Percentiles rank a stretch among this genome's conserved stretches.
Evolutionary conservation across 495 filamentous ascomycete species (phyloP).

Genomic region (Aspergillus haitiensis): DNA sequence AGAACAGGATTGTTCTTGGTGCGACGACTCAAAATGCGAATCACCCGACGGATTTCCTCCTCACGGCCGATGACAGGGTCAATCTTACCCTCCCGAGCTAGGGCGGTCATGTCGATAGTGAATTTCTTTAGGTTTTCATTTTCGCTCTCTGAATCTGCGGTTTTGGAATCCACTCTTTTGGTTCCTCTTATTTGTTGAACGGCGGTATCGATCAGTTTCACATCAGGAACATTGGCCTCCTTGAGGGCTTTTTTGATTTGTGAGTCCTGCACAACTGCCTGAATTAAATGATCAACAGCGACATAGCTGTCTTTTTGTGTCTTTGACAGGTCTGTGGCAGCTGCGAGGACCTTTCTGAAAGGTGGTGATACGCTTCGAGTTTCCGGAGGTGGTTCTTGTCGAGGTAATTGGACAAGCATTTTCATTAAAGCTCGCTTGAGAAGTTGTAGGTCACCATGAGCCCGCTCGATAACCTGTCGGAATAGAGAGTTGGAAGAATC

Average conservation of each 20-base stretch:
- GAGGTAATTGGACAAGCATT: conserved; percentile 82
- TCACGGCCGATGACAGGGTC: conserved; percentile 97
- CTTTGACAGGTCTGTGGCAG: conserved; percentile 87
- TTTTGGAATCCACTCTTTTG: conserved; percentile 88
- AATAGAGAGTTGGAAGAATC: conserved; percentile 68
- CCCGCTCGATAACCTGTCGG: conserved; percentile 89
- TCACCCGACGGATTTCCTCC: conserved; percentile 92
- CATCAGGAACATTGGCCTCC: conserved; percentile 88
- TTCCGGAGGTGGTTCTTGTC: conserved; percentile 93
- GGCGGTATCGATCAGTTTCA: conserved; percentile 84
- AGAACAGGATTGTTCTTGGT: conserved; percentile 99
- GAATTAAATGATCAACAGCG: conserved; percentile 91
- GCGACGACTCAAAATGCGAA: conserved; percentile 86
- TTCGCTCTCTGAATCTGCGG: conserved; percentile 84
- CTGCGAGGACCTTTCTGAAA: conserved; percentile 76
- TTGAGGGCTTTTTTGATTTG: conserved; percentile 70
- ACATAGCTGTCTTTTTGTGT: conserved; percentile 95
- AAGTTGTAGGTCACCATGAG: conserved; percentile 85
- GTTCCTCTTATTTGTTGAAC: conserved; percentile 89
- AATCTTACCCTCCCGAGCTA: conserved; percentile 95
- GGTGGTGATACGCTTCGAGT: conserved; percentile 74
- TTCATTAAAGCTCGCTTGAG: conserved; percentile 90
- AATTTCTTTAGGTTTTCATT: conserved; percentile 95
- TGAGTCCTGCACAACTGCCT: conserved; percentile 74
- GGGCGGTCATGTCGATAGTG: conserved; percentile 93